A percentile compares a stretch with the other conserved stretches of the same genome.
phyloP scores from a whole-genome alignment of 179 eudicot genomes.

The Beta lomatogona region DNA sequence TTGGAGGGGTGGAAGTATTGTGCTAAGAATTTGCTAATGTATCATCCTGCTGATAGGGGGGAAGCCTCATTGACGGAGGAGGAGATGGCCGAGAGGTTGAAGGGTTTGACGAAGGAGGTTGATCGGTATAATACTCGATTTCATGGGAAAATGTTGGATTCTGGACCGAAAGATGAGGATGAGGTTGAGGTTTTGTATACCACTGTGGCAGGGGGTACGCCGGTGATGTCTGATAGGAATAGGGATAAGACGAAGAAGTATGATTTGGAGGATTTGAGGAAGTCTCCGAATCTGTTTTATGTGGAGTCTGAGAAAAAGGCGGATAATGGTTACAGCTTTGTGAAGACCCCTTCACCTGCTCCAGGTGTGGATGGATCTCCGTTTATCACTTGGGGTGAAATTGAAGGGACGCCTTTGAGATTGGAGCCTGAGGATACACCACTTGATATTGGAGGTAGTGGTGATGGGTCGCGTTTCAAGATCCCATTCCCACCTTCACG shows the following conservation, averaged over 20 bases:
- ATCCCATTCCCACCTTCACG: slow-evolving; percentile 81
- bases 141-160: slow-evolving; percentile 69
- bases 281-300: slow-evolving; percentile 74
- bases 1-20: slow-evolving; percentile 77
- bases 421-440: slow-evolving; percentile 93
- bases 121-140: slow-evolving; percentile 66
- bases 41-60: slow-evolving; percentile 83
- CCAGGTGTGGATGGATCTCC: slow-evolving; percentile 91
- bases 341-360: slow-evolving; percentile 88
- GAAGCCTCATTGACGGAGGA: slow-evolving; percentile 70
- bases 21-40: slow-evolving; percentile 90
- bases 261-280: slow-evolving; percentile 88
- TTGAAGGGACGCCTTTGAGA: slow-evolving; percentile 93
- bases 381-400: slow-evolving; percentile 96
- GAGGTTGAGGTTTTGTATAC: slow-evolving; percentile 60
- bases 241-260: slow-evolving; percentile 66
- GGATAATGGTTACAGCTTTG: slow-evolving; percentile 81
- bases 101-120: slow-evolving; percentile 79
- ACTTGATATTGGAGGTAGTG: slow-evolving; percentile 86
- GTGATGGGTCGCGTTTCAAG: slow-evolving; percentile 83
- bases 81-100: slow-evolving; percentile 63
- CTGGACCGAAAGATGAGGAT: slow-evolving; percentile 53
- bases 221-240: slow-evolving; percentile 56
- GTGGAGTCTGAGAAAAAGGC: slow-evolving; percentile 75
- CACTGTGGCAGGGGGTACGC: slow-evolving; percentile 66